Evolutionary conservation across 139 green algal species (phyloP).

Genomic region (Chlamydomonas eustigma): DNA sequence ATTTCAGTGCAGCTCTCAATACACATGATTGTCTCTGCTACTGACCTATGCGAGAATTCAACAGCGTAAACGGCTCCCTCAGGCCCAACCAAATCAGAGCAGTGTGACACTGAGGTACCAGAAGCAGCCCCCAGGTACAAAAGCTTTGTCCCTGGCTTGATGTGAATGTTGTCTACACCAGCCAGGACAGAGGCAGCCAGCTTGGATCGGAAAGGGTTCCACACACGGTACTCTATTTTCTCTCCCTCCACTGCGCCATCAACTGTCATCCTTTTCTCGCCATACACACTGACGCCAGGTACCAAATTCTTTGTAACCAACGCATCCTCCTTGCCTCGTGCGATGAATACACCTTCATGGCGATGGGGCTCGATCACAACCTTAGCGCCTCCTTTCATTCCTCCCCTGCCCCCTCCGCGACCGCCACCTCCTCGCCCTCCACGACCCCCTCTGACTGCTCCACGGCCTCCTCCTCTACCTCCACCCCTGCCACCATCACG

Average conservation of each 20-base stretch:
- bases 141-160: conserved; percentile 90
- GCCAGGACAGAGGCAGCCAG: conserved; percentile 95
- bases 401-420: conserved; percentile 43
- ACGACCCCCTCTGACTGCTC: neutral
- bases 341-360: conserved; percentile 97
- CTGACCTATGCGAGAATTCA: conserved; percentile 94
- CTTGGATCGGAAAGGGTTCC: conserved; percentile 99
- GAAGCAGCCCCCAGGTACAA: conserved; percentile 95
- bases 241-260: conserved; percentile 56
- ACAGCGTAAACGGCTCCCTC: conserved; percentile 96
- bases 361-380: conserved; percentile 90
- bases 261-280: conserved; percentile 94
- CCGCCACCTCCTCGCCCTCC: conserved; percentile 5
- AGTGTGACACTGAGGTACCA: conserved; percentile 27
- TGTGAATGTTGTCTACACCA: conserved; percentile 98
- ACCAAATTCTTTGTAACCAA: conserved; percentile 97
- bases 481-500: neutral
- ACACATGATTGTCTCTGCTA: no score
- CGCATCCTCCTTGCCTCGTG: conserved; percentile 95
- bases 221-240: conserved; percentile 99
- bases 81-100: conserved; percentile 77
- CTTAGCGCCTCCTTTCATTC: conserved; percentile 86
- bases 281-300: conserved; percentile 93
- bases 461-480: conserved; percentile 10
- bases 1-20: no score